Evolutionary conservation across 176 grass and related monocot genomes (phyloP), one percentile per base, ranked within the genome.

Genomic region (Ensete glaucum): DNA sequence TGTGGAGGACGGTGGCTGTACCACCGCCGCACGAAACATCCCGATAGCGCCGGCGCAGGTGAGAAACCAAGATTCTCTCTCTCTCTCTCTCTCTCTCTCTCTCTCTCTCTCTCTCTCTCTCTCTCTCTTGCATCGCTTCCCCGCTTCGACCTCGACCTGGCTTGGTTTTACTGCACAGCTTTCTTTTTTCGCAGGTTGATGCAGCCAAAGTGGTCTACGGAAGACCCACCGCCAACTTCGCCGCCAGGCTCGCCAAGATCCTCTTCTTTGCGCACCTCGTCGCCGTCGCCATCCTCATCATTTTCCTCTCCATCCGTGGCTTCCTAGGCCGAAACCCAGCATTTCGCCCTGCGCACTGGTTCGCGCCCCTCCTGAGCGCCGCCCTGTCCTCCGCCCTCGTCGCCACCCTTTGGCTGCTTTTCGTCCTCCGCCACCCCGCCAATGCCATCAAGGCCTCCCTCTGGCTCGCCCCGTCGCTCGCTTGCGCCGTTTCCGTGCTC

Each of bases 241-340:
- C 65, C 43, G 80, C 86, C 52, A 82, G 72, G 56, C 34, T 85
- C 55, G 84, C 84, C 22, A 89, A 85, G 75, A 3, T 82, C 73
- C 66, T 91, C 52, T 98, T 98, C 82, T 76, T 91, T 16, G 11
- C 82, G 5, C 90, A 98, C 85, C 81, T 91, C 60, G 5, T 99
- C 50, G 81, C 72, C 85, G 86, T 93, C 73, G 66, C 72, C 75
- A 78, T 85, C 65, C 73, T 94, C 72, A 78, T 92, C 77, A 64
- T 83, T 55, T 91, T 89, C 78, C 88, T 98, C 16, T 78, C 84
- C 21, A 52, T 90, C 27, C 73, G 85, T 20, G 86, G 90, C 53
- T 88, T 86, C 77, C 80, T 81, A 49, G 84, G 83, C 70, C 85
- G 75, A 57, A 87, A 63, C 55, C 88, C 77, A 72, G 9, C 26